Evolutionary conservation across 2,329 filamentous ascomycete species (phyloP).

Genomic region (Camptophora hylomeconis): DNA sequence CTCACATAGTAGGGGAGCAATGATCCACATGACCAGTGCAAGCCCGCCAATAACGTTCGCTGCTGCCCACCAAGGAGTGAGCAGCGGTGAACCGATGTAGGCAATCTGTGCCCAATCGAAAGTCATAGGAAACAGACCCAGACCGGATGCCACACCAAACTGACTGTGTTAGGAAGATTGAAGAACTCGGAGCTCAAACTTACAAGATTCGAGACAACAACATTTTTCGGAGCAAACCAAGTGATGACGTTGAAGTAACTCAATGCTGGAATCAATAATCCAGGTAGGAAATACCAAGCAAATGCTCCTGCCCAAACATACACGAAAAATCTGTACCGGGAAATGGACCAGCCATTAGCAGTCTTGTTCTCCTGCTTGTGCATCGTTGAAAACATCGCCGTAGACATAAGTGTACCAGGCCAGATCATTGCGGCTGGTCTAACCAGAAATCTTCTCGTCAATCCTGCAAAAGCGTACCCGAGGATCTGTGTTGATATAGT

Average conservation of each 20-base stretch:
- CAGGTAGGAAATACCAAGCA: slow-evolving; percentile 73
- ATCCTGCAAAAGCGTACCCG: slow-evolving; percentile 73
- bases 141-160: slow-evolving; percentile 75
- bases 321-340: slow-evolving; percentile 74
- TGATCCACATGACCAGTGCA: slow-evolving; percentile 72
- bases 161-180: slow-evolving; percentile 18
- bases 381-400: slow-evolving; percentile 76
- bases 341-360: slow-evolving; percentile 71
- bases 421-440: slow-evolving; percentile 83
- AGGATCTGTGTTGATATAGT: slow-evolving; percentile 78
- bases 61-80: slow-evolving; percentile 77
- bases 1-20: slow-evolving; percentile 60
- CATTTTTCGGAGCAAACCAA: slow-evolving; percentile 76
- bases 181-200: slow-evolving; percentile 20
- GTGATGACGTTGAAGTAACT: slow-evolving; percentile 84
- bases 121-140: slow-evolving; percentile 72
- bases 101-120: slow-evolving; percentile 90
- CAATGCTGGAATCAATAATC: slow-evolving; percentile 67
- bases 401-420: slow-evolving; percentile 78
- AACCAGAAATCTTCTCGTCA: slow-evolving; percentile 69
- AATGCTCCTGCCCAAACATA: slow-evolving; percentile 59
- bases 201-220: slow-evolving; percentile 74
- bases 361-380: slow-evolving; percentile 74
- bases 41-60: slow-evolving; percentile 73
- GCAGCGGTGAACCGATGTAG: slow-evolving; percentile 69